These are phyloP conservation scores for Spiraea crenata DNA, from an alignment of 331 rosid species.

Conservation along the genomic window DNA sequence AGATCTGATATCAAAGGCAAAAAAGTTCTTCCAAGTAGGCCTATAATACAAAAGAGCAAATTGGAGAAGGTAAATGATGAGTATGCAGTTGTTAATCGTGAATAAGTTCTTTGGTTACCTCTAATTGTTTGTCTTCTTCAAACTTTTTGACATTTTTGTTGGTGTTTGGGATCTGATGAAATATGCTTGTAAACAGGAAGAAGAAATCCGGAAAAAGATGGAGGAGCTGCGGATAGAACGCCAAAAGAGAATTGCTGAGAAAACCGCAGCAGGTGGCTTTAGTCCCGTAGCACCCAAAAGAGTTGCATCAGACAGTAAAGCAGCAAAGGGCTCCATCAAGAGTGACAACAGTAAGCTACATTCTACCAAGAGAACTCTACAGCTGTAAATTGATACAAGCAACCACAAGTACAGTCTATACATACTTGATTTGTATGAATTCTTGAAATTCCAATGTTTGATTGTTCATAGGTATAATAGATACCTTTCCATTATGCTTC, in stretches of 20 bases:
- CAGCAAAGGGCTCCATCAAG: slow-evolving; percentile 33
- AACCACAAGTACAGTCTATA: slow-evolving; percentile 1
- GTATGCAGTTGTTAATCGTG: slow-evolving; percentile 8
- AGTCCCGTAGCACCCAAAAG: slow-evolving; percentile 29
- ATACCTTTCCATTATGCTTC: background rate
- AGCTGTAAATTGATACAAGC: slow-evolving; percentile 13
- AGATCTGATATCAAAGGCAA: slow-evolving; percentile 42
- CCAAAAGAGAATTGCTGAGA: slow-evolving; percentile 65
- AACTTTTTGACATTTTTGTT: background rate
- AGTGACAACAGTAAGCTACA: slow-evolving; percentile 42
- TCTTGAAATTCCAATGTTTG: background rate
- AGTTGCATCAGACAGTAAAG: slow-evolving; percentile 33
- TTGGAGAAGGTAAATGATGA: slow-evolving; percentile 45
- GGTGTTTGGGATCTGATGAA: slow-evolving; percentile 11
- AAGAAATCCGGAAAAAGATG: slow-evolving; percentile 56
- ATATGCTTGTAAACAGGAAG: slow-evolving; percentile 47
- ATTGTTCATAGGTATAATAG: background rate
- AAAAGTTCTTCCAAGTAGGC: slow-evolving; percentile 38
- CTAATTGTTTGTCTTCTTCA: background rate
- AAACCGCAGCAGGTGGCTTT: slow-evolving; percentile 50
- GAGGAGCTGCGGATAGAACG: slow-evolving; percentile 52
- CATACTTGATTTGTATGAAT: background rate
- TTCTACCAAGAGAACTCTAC: slow-evolving; percentile 14
- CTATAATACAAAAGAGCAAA: slow-evolving; percentile 55
- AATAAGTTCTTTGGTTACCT: slow-evolving; percentile 3